Percentiles rank a stretch among this genome's conserved stretches.
phyloP scores from a whole-genome alignment of 371 early-diverging fungal species.

The Mucor racemosus region DNA sequence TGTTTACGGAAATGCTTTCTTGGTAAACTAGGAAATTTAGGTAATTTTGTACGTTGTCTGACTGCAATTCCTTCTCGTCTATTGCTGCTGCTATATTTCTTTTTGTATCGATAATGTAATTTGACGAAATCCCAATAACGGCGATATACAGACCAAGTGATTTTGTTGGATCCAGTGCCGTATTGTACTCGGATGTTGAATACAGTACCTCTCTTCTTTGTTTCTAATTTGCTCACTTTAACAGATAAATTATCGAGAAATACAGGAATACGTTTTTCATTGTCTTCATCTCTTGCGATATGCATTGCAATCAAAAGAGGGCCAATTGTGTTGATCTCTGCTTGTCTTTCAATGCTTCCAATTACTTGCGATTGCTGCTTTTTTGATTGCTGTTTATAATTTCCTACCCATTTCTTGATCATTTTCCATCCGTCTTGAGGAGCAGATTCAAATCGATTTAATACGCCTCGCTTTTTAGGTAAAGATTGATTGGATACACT shows the following conservation, averaged over 20 bases:
- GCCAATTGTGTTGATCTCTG: conserved; percentile 31
- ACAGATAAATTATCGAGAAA: conserved; percentile 30
- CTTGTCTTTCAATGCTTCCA: conserved; percentile 19
- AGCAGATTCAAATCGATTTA: conserved; percentile 23
- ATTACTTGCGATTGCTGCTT: not conserved
- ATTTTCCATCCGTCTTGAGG: conserved; percentile 27
- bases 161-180: conserved; percentile 20
- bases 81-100: conserved; percentile 33
- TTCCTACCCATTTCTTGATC: conserved; percentile 25
- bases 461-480: not conserved
- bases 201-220: conserved; percentile 1
- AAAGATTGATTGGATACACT: not conserved
- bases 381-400: not conserved
- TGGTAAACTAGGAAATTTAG: conserved; percentile 52
- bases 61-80: conserved; percentile 3
- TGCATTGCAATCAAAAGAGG: conserved; percentile 28
- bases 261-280: conserved; percentile 33
- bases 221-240: conserved; percentile 20
- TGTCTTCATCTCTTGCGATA: conserved; percentile 34
- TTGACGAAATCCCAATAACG: conserved; percentile 61
- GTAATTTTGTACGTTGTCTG: conserved; percentile 36
- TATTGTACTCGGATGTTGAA: conserved; percentile 31
- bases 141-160: conserved; percentile 57
- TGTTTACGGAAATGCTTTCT: conserved; percentile 15
- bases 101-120: conserved; percentile 55